Evolutionary conservation across 2,329 filamentous ascomycete genomes (phyloP), one percentile per base, ranked within the genome.

Genomic region (Graphilbum sp.): DNA sequence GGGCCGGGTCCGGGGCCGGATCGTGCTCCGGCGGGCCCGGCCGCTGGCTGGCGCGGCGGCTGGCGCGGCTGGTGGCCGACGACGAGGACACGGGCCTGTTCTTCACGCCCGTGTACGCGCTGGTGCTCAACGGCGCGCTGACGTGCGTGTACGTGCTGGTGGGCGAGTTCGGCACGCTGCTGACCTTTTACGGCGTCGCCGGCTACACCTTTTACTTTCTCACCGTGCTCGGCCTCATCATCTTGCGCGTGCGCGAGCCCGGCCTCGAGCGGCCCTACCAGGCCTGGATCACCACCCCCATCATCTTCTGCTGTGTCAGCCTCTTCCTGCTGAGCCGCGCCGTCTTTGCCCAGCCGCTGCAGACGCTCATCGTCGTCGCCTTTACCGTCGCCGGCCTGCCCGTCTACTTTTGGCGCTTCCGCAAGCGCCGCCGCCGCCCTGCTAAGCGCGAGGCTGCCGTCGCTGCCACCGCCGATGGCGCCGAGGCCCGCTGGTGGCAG

Each of bases 131-230:
- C 57, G 69, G 70, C 31, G 47, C 61, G 4, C 61, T 98, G 18
- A 93, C 85, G 1, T 61, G 70, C 4, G 61, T 69, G 2, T 98
- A 96, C 61, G 76, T 94, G 44, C 52, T 81, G 2, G 75, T 93
- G 5, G 90, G 90, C 57, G 85, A 94, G 55, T 96, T 98, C 54
- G 69, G 75, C 37, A 94, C 88, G 0, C 71, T 98, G 2, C 70
- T 96, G 41, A 96, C 90, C 1, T 98, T 98, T 55, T 96, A 96
- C 60, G 90, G 90, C 40, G 90, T 98, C 12, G 90, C 90, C 0
- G 87, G 87, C 13, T 98, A 98, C 56, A 84, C 84, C 0, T 98
- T 98, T 54, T 98, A 98, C 62, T 98, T 98, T 57, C 63, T 93
- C 40, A 92, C 88, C 0, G 90, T 98, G 0, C 71, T 98, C 0